Evolutionary conservation across 2,329 filamentous ascomycete genomes (phyloP), one percentile per base, ranked within the genome.

Genomic region (Nothomitra cinnamomea): DNA sequence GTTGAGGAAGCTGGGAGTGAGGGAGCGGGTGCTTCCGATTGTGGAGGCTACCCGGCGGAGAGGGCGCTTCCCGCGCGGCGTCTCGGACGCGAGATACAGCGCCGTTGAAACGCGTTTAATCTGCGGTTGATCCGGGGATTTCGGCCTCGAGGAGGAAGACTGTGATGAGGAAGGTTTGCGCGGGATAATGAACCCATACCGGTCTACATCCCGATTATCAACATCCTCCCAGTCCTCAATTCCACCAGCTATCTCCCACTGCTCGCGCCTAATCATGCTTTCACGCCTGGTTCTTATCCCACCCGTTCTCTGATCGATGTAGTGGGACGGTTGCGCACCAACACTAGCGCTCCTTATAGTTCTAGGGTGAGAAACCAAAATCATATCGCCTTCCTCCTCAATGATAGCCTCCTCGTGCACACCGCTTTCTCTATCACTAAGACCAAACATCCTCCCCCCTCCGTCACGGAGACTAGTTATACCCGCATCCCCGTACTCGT

Each of bases 161-260:
- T 53, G 49, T 42, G 63, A 60, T 2, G 62, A 56, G 21, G 60
- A 61, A 10, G 45, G 52, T 42, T 59, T 58, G 2, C 38, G 49
- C 63, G 70, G 69, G 13, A 73, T 63, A 56, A 83, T 82, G 65
- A 83, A 83, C 8, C 79, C 79, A 61, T 82, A 83, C 56, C 79
- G 71, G 62, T 83, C 79, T 2, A 82, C 77, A 57, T 80, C 73
- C 13, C 68, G 73, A 4, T 70, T 75, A 17, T 74, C 69, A 10
- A 83, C 66, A 62, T 82, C 72, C 56, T 77, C 71, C 79, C 79
- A 83, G 58, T 82, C 78, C 58, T 83, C 79, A 50, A 81, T 72
- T 1, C 79, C 79, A 6, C 79, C 79, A 21, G 79, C 78, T 32
- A 76, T 64, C 63, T 82, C 79, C 51, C 70, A 67, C 10, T 72